A percentile compares a stretch with the other conserved stretches of the same genome.
These are phyloP conservation scores for Santalum album DNA, from an alignment of 164 flowering plant genomes.

Conservation along the genomic window DNA sequence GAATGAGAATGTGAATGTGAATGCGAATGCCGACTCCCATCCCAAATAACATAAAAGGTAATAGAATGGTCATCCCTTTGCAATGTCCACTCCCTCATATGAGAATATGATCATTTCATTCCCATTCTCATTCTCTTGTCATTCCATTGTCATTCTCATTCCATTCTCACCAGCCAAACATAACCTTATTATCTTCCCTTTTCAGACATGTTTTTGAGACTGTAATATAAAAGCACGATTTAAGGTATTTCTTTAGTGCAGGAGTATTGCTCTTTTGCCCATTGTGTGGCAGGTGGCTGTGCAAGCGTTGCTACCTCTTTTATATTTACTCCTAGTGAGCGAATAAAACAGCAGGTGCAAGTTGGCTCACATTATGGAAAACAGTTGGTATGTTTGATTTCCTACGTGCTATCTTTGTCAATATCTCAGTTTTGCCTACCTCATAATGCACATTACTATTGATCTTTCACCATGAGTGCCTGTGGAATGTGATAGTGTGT, in stretches of 20 bases:
- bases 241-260: slow-evolving; percentile 24
- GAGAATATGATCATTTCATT: too few species aligned
- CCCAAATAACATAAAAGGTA: too few species aligned
- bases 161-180: too few species aligned
- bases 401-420: background rate
- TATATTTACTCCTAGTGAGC: slow-evolving; percentile 95
- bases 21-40: too few species aligned
- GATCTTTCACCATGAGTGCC: background rate
- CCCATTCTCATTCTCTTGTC: too few species aligned
- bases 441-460: background rate
- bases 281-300: slow-evolving; percentile 89
- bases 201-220: too few species aligned
- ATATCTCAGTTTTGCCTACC: background rate
- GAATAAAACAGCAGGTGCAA: slow-evolving; percentile 99
- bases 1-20: too few species aligned
- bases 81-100: too few species aligned
- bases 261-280: slow-evolving; percentile 81
- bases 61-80: too few species aligned
- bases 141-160: too few species aligned
- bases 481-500: background rate
- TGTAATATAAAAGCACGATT: too few species aligned
- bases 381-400: slow-evolving; percentile 85
- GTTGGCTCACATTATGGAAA: slow-evolving; percentile 67
- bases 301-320: slow-evolving; percentile 97
- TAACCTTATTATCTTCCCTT: too few species aligned